Evolutionary conservation across 129 eudicot species (phyloP).

Genomic region (Lonicera japonica): DNA sequence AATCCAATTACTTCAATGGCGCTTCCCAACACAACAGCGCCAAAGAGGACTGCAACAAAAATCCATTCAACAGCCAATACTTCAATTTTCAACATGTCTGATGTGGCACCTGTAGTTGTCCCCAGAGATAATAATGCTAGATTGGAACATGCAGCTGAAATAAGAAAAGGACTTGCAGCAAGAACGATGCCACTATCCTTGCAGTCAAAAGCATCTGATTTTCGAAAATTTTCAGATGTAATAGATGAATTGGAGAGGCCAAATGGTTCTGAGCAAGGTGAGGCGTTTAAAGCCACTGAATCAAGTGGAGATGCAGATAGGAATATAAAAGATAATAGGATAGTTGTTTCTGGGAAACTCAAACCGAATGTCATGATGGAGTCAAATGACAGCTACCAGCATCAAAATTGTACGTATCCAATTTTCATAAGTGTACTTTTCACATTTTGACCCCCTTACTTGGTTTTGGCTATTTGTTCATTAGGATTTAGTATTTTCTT

Average conservation of each 20-base stretch:
- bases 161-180: slow-evolving; percentile 58
- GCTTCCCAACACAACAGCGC: slow-evolving; percentile 38
- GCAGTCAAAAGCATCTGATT: slow-evolving; percentile 44
- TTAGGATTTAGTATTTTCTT: no score
- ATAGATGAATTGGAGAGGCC: slow-evolving; percentile 56
- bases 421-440: slow-evolving; percentile 1
- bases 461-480: neutral
- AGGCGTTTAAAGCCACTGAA: slow-evolving; percentile 28
- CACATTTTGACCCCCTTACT: slow-evolving; percentile 4
- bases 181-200: slow-evolving; percentile 40
- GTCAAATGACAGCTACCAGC: slow-evolving; percentile 33
- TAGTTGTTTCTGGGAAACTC: slow-evolving; percentile 33
- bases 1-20: slow-evolving; percentile 35
- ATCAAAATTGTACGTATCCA: slow-evolving; percentile 47
- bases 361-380: slow-evolving; percentile 36
- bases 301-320: slow-evolving; percentile 34
- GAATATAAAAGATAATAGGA: slow-evolving; percentile 45
- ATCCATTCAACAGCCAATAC: slow-evolving; percentile 43
- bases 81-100: slow-evolving; percentile 51
- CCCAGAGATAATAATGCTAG: slow-evolving; percentile 65
- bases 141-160: slow-evolving; percentile 52
- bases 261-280: slow-evolving; percentile 33
- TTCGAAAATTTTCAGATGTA: slow-evolving; percentile 38
- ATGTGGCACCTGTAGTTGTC: slow-evolving; percentile 67
- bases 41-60: slow-evolving; percentile 46